Conservation (phyloP, 1,284 basidiomycete genomes). For the Ustilago curta region DNA sequence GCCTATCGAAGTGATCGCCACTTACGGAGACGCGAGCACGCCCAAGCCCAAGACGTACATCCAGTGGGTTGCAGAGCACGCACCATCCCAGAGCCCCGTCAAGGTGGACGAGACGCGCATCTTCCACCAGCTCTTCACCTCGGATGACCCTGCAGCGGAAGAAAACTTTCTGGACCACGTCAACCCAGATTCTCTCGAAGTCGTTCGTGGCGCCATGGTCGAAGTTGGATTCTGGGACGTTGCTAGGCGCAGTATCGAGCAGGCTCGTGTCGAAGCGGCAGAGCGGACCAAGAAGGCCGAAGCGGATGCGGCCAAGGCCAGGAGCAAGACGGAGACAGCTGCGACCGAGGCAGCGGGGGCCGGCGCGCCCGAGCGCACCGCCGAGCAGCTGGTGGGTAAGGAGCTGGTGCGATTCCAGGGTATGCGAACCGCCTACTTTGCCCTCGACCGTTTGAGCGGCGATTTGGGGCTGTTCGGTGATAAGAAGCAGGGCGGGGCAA, state of each 20-base stretch:
- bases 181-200: slow-evolving; percentile 81
- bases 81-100: slow-evolving; percentile 82
- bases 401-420: slow-evolving; percentile 98
- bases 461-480: slow-evolving; percentile 55
- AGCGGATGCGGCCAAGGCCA: slow-evolving; percentile 69
- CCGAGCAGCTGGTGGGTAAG: slow-evolving; percentile 86
- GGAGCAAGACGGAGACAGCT: slow-evolving; percentile 25
- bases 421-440: slow-evolving; percentile 93
- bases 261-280: slow-evolving; percentile 78
- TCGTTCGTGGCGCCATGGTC: slow-evolving; percentile 82
- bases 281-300: slow-evolving; percentile 71
- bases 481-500: slow-evolving; percentile 77
- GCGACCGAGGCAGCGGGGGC: slow-evolving; percentile 24
- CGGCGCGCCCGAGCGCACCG: slow-evolving; percentile 71
- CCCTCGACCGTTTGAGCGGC: slow-evolving; percentile 81
- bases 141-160: slow-evolving; percentile 84
- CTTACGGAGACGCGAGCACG: slow-evolving; percentile 73
- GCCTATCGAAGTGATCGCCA: slow-evolving; percentile 83
- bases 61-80: slow-evolving; percentile 95
- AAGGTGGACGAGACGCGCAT: slow-evolving; percentile 88
- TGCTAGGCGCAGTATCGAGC: slow-evolving; percentile 77
- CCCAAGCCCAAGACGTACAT: slow-evolving; percentile 93
- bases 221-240: slow-evolving; percentile 91
- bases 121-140: slow-evolving; percentile 94
- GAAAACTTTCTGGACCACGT: slow-evolving; percentile 82